Evolutionary conservation across 495 filamentous ascomycete species (phyloP), one percentile per base, ranked within the genome.

Genomic region (Aspergillus affinis): DNA sequence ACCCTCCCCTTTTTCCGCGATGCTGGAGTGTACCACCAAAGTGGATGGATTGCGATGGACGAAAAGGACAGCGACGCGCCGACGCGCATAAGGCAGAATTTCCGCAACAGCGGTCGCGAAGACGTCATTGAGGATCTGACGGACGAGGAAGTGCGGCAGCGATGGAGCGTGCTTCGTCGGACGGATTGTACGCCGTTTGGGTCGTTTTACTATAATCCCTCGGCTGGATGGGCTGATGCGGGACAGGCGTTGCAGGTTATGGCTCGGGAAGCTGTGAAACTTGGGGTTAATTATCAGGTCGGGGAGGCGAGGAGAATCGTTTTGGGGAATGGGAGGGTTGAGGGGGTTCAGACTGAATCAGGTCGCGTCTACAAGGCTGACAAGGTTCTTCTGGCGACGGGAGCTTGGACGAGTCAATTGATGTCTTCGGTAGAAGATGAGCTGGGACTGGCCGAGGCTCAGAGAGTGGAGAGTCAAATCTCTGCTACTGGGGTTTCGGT

Each of bases 321-420:
- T 1, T 23, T 59, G 1, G 66, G 59, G 9, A 66, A 59, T 4
- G 32, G 49, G 8, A 60, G 61, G 1, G 59, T 68, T 10, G 58
- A 61, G 4, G 65, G 66, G 5, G 69, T 77, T 12, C 52, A 70
- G 30, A 71, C 65, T 8, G 61, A 47, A 48, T 27, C 20, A 50
- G 85, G 82, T 2, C 58, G 66, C 13, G 47, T 61, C 0, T 61
- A 79, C 5, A 59, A 18, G 0, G 84, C 82, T 0, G 69, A 78
- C 2, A 72, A 77, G 30, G 70, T 81, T 18, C 62, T 88, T 3
- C 66, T 89, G 21, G 79, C 70, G 27, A 87, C 85, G 0, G 84
- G 85, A 0, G 83, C 85, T 9, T 80, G 74, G 67, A 89, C 85
- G 2, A 70, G 69, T 58, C 45, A 65, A 3, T 41, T 80, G 36